Percentiles rank a stretch among this genome's conserved stretches.
Conservation (phyloP, 2,329 filamentous ascomycete species). For the Stemphylium vesicarium region DNA sequence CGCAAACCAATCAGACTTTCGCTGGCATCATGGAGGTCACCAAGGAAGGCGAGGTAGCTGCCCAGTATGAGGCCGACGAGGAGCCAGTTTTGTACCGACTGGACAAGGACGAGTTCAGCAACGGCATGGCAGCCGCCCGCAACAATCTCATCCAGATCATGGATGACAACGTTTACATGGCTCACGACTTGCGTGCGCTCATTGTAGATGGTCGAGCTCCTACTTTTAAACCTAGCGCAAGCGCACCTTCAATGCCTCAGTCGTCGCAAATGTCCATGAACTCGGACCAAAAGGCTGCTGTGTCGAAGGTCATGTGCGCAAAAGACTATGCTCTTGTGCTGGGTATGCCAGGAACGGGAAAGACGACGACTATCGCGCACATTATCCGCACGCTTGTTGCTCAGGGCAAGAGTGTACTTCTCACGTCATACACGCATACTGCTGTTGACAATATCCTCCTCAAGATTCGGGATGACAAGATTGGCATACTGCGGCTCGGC, state of each 20-base stretch:
- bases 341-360: constrained; percentile 97
- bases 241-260: constrained; percentile 64
- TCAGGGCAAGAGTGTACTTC: constrained; percentile 87
- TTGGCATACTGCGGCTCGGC: constrained; percentile 84
- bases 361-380: constrained; percentile 97
- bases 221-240: constrained; percentile 70
- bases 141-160: constrained; percentile 95
- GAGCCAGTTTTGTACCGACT: constrained; percentile 76
- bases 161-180: constrained; percentile 75
- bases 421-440: constrained; percentile 96
- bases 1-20: constrained; percentile 81
- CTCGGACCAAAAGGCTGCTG: constrained; percentile 82
- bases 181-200: constrained; percentile 74
- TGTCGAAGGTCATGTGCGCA: constrained; percentile 94
- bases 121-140: constrained; percentile 91
- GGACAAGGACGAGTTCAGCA: constrained; percentile 98
- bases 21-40: constrained; percentile 88
- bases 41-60: constrained; percentile 54
- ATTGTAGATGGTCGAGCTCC: constrained; percentile 80
- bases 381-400: constrained; percentile 90
- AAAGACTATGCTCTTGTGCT: constrained; percentile 96
- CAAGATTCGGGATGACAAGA: constrained; percentile 81
- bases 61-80: constrained; percentile 52
- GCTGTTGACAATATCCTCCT: constrained; percentile 97
- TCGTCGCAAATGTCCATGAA: constrained; percentile 73